Evolutionary conservation across 208 protist species (phyloP), one percentile per base, ranked within the genome.

Genomic region (Wallacemonas sp.): DNA sequence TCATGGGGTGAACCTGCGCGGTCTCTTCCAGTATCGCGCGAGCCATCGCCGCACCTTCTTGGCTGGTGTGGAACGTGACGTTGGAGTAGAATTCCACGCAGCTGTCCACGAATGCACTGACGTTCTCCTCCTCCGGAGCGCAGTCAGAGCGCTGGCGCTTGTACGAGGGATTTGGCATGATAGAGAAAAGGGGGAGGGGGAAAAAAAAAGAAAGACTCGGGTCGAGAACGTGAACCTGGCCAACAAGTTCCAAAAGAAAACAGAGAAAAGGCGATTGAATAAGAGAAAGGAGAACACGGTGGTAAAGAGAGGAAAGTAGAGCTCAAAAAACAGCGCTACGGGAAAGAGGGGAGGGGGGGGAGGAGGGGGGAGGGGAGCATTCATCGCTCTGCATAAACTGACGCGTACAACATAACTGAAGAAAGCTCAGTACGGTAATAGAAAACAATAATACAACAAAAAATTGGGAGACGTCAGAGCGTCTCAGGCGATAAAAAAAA

Each of bases 51-150:
- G 58, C 62, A 28, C 69, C 71, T 19, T 81, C 80, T 2, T 42
- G 34, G 17, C 49, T 53, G 59, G 68, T 70, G 68, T 80, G 69
- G 54, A 89, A 91, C 28, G 77, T 75, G 12, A 93, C 71, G 54
- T 90, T 90, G 14, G 70, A 61, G 11, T 54, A 47, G 63, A 87
- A 91, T 19, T 77, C 47, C 21, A 91, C 69, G 62, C 85, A 90
- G 70, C 77, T 84, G 21, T 86, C 70, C 44, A 91, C 73, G 56
- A 89, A 91, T 6, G 42, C 39, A 19, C 64, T 66, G 27, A 91
- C 71, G 66, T 90, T 87, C 42, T 65, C 56, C 54, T 91, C 85
- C 46, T 91, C 84, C 49, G 77, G 56, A 47, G 33, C 42, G 22
- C 77, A 84, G 17, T 47, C 19, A 1, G 73, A 76, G 51, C 79